Base-by-base conservation (phyloP, 345 rosid species). In the Iberis pinnata region DNA sequence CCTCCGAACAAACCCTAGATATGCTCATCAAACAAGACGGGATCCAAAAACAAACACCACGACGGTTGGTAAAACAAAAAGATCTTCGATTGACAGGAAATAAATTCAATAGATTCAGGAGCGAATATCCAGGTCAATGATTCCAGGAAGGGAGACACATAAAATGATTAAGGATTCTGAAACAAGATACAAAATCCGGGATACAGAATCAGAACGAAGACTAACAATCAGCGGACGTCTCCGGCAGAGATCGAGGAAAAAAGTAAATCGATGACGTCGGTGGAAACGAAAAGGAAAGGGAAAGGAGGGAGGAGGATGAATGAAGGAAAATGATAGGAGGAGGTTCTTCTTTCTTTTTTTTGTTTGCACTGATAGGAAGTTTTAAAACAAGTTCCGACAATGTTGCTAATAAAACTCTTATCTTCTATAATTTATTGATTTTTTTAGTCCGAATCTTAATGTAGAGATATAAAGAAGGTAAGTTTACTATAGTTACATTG, bases 21-120 rank as follows among this genome's bases (percentile, higher is more conserved):
- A 63, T 62, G 75, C 75, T 82, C 93, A 84, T 84, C 79, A 22
- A 77, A 74, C 68, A 44, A 39, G 20, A 42, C 19, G 18, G 36
- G 33, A 33, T 54, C 52, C 11, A 5, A 9, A 31, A 31, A 9
- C 7, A 2, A 31, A 31, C 2, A 6, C 29, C n/a, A n/a, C n/a
- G n/a, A n/a, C n/a, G n/a, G n/a, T n/a, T n/a, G n/a, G n/a, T n/a
- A n/a, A n/a, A n/a, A n/a, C n/a, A n/a, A n/a, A n/a, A n/a, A 32
- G 37, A 32, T 32, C 37, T 32, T 32, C 3, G n/a, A 32, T 32
- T n/a, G 29, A 51, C 65, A 45, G 32, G 9, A 27, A 27, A 27
- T 2, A 22, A 36, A 2, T 2, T 18, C 44, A n/a, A n/a, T 32
- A 51, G 49, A 57, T 58, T 27, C 47, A 57, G 52, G 18, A 49